Percentiles rank a stretch among this genome's conserved stretches.
phyloP scores from a whole-genome alignment of 2,329 filamentous ascomycete species.

The Allantophomopsis cytisporea region DNA sequence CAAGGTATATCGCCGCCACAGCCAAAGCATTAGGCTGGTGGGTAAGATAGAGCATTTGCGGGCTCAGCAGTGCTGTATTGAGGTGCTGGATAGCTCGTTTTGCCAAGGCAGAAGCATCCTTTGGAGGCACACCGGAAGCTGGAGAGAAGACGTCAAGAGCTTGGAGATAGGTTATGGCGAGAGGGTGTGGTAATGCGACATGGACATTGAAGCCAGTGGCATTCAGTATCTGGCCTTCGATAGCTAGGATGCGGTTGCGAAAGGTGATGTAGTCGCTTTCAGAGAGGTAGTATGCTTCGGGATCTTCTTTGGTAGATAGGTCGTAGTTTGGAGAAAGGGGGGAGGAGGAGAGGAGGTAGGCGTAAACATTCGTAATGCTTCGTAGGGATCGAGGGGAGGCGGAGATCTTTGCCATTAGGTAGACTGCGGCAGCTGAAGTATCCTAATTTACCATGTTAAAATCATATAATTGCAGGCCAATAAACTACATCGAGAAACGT shows the following conservation, averaged over 20 bases:
- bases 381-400: constrained; percentile 62
- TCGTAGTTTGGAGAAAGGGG: not conserved
- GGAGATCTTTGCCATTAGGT: constrained; percentile 72
- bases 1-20: constrained; percentile 82
- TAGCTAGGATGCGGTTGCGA: constrained; percentile 50
- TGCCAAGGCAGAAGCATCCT: constrained; percentile 27
- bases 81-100: constrained; percentile 60
- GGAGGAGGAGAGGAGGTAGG: constrained; percentile 54
- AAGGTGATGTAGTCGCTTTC: constrained; percentile 58
- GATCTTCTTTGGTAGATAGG: constrained; percentile 17
- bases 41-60: constrained; percentile 81
- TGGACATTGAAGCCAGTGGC: constrained; percentile 72
- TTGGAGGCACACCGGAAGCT: constrained; percentile 11
- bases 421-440: constrained; percentile 69
- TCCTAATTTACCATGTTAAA: constrained; percentile 35
- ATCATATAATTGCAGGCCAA: too few species aligned
- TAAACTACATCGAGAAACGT: not conserved
- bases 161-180: constrained; percentile 87
- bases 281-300: constrained; percentile 52
- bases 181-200: constrained; percentile 71
- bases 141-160: constrained; percentile 57
- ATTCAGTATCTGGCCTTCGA: constrained; percentile 66
- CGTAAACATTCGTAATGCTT: constrained; percentile 74
- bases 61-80: constrained; percentile 76
- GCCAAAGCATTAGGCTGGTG: constrained; percentile 81